phyloP scores from a whole-genome alignment of 2,329 filamentous ascomycete species.

The Arachnomyces sp. region DNA sequence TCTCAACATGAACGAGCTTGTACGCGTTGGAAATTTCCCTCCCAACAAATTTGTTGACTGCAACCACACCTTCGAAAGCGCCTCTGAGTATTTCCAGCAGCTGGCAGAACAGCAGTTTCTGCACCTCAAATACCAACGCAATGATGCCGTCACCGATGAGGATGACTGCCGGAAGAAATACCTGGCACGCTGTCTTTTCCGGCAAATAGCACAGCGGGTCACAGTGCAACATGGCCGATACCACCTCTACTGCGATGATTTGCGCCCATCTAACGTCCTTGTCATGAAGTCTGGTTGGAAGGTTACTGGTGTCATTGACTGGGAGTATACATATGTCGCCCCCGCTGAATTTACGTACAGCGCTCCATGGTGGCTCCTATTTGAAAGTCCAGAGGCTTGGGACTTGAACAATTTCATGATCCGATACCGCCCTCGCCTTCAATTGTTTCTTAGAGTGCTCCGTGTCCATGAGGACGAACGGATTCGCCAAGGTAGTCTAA shows the following conservation, averaged over 20 bases:
- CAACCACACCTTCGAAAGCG: conserved; percentile 3
- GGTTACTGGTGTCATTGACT: conserved; percentile 23
- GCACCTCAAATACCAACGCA: conserved; percentile 35
- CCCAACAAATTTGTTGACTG: conserved; percentile 2
- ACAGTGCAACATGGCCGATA: conserved; percentile 12
- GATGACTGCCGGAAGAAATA: conserved; percentile 39
- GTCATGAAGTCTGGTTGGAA: conserved; percentile 8
- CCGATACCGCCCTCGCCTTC: conserved; percentile 5
- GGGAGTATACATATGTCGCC: conserved; percentile 8
- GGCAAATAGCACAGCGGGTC: conserved; percentile 19
- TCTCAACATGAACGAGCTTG: conserved; percentile 12
- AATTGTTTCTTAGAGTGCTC: conserved; percentile 6
- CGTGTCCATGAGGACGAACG: conserved; percentile 1
- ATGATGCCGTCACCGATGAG: conserved; percentile 28
- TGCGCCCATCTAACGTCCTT: conserved; percentile 28
- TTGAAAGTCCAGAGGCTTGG: conserved; percentile 11
- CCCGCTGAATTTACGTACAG: conserved; percentile 8
- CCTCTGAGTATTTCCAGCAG: conserved; percentile 5
- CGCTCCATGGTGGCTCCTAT: conserved; percentile 10
- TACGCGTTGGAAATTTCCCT: conserved; percentile 8
- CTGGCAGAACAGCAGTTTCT: conserved; percentile 6
- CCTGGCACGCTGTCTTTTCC: conserved; percentile 36
- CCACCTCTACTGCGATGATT: conserved; percentile 29
- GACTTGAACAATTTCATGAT: conserved; percentile 7
- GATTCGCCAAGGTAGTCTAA: conserved; percentile 2